These are phyloP conservation scores for Coleophoma eucalyptorum DNA, from an alignment of 2,329 filamentous ascomycete genomes.

Conservation along the genomic window DNA sequence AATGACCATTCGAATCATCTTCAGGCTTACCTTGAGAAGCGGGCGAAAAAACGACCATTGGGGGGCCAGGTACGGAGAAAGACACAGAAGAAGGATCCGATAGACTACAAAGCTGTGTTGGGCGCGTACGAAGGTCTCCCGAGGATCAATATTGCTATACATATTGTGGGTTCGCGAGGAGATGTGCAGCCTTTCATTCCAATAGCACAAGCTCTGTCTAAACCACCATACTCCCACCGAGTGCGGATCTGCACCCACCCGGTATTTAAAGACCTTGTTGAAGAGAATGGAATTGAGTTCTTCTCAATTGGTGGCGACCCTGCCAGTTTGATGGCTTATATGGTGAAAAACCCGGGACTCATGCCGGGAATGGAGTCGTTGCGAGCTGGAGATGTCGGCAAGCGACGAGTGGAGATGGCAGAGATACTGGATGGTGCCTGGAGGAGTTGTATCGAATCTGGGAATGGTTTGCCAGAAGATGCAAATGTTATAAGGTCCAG, in stretches of 20 bases:
- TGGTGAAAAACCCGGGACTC: slow-evolving; percentile 81
- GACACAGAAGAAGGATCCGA: neutral
- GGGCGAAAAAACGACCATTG: neutral
- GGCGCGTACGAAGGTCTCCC: slow-evolving; percentile 31
- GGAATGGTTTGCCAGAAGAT: neutral
- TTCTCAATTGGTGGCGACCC: slow-evolving; percentile 66
- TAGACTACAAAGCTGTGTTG: neutral
- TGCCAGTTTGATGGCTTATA: slow-evolving; percentile 74
- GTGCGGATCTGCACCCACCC: slow-evolving; percentile 68
- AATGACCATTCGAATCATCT: neutral
- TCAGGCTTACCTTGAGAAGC: neutral
- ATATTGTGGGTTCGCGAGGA: slow-evolving; percentile 67
- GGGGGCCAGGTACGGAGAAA: neutral
- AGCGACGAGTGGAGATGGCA: slow-evolving; percentile 68
- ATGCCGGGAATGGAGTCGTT: slow-evolving; percentile 76
- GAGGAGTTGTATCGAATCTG: slow-evolving; percentile 70
- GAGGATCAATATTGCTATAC: slow-evolving; percentile 63
- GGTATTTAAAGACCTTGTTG: slow-evolving; percentile 61
- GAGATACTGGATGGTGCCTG: slow-evolving; percentile 77
- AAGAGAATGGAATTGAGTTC: slow-evolving; percentile 66
- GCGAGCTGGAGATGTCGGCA: slow-evolving; percentile 69
- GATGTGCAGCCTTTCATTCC: slow-evolving; percentile 73
- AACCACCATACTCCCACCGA: slow-evolving; percentile 61
- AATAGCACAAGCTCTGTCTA: slow-evolving; percentile 51
- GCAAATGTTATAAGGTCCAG: slow-evolving; percentile 41